Base-by-base conservation (phyloP, 148 eudicot genomes). In the Rhododendron ferrugineum region DNA sequence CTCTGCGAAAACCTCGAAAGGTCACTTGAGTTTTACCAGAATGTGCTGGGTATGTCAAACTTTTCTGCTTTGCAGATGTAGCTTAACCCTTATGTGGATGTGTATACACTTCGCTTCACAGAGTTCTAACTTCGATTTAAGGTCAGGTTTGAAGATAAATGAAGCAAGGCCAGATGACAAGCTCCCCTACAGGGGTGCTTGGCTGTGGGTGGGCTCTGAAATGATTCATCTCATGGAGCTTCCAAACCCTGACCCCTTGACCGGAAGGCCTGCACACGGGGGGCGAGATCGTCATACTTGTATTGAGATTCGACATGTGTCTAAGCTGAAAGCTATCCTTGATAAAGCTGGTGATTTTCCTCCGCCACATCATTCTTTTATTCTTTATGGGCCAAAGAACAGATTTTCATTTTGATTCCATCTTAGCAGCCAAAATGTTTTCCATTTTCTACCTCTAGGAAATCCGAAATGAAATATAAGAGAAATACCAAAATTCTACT, bases 151-250 rank as follows among this genome's bases (percentile, higher is more conserved):
- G 32, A 84, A 92, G 88, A 95, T 95, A 89, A 97, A 97, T 82
- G 99, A 97, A 90, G 99, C 94, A 34, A 92, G 99, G 85, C 99
- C 99, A 37, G 90, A 95, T 82, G 95, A 97, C 86, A 97, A 97
- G 92, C 99, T 95, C 32, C 99, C 99, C 2, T 97, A 97, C 78
- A 89, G 99, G 84, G 99, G 99, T 89, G 98, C 99, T 60, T 97
- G 98, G 98, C 90, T 97, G 54, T 97, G 99, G 99, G 99, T 97
- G 72, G 99, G 98, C 54, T 89, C 98, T 60, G 98, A 92, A 89
- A 97, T 95, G 99, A 95, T 97, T 84, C 99, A 97, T 89, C 87
- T 97, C 68, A 97, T 97, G 99, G 99, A 97, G 88, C 99, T 97
- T 37, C 98, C 99, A 36, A 97, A 97, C 88, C 99, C 99, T 22